These are phyloP conservation scores for Grosmannia penicillata DNA, from an alignment of 2,329 filamentous ascomycete genomes.

Conservation along the genomic window DNA sequence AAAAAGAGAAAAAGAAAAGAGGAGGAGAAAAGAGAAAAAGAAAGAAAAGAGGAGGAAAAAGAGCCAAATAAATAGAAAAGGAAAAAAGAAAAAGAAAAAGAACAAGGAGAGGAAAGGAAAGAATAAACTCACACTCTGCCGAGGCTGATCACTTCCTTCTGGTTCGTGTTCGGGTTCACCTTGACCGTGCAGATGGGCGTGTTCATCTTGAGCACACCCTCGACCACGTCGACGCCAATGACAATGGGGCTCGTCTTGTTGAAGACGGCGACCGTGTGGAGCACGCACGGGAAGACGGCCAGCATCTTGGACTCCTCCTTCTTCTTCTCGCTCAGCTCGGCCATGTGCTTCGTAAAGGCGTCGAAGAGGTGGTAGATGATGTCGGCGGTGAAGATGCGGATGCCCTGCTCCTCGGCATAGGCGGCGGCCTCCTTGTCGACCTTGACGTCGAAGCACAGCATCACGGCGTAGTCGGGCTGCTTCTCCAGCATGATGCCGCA, in stretches of 20 bases:
- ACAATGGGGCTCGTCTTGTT: slow-evolving; percentile 97
- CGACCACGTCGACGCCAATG: slow-evolving; percentile 86
- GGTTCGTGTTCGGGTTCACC: slow-evolving; percentile 60
- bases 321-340: slow-evolving; percentile 69
- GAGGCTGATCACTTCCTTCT: slow-evolving; percentile 70
- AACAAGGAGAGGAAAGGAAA: background rate
- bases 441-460: slow-evolving; percentile 99
- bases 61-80: background rate
- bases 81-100: background rate
- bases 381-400: slow-evolving; percentile 97
- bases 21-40: background rate
- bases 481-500: slow-evolving; percentile 94
- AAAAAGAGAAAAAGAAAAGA: background rate
- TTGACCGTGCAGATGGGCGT: slow-evolving; percentile 84
- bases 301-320: slow-evolving; percentile 94
- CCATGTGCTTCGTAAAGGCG: slow-evolving; percentile 90
- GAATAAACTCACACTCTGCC: slow-evolving; percentile 72
- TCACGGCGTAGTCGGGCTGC: slow-evolving; percentile 86
- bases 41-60: background rate
- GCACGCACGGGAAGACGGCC: slow-evolving; percentile 90
- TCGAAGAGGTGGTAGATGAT: slow-evolving; percentile 99
- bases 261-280: slow-evolving; percentile 83
- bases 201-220: slow-evolving; percentile 72
- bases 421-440: slow-evolving; percentile 89
- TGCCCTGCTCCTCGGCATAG: slow-evolving; percentile 84